Conservation (phyloP, 306 rosid genomes). For the Pterocarpus macrocarpus region DNA sequence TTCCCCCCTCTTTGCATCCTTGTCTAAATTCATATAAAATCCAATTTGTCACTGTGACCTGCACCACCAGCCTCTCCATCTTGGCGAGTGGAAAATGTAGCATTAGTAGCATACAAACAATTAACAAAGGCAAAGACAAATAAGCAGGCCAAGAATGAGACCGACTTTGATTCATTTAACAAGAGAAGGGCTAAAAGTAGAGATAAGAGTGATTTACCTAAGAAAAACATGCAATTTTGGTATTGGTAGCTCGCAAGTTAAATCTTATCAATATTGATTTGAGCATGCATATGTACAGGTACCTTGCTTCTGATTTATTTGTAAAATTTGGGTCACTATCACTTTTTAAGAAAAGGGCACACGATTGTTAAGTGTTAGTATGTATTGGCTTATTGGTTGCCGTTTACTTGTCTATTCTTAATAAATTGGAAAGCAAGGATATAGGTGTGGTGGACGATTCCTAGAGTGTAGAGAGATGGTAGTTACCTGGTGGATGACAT, state of each 20-base stretch:
- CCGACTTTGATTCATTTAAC: too few relatives aligned
- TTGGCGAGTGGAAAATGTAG: too few relatives aligned
- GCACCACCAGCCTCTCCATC: too few relatives aligned
- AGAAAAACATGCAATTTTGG: background rate
- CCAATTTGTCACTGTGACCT: too few relatives aligned
- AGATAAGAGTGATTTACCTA: constrained; percentile 58
- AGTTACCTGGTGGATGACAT: background rate
- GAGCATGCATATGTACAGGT: constrained; percentile 42
- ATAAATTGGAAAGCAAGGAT: background rate
- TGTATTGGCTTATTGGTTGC: background rate
- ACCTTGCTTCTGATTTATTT: background rate
- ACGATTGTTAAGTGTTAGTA: background rate
- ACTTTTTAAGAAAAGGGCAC: background rate
- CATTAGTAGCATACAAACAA: too few relatives aligned
- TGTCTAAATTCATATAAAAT: too few relatives aligned
- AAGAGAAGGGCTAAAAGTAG: constrained; percentile 53
- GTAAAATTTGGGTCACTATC: background rate
- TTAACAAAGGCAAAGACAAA: too few relatives aligned
- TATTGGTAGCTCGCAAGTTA: constrained; percentile 33
- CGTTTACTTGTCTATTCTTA: background rate
- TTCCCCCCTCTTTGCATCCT: too few relatives aligned
- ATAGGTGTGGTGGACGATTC: background rate
- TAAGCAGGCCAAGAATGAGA: too few relatives aligned
- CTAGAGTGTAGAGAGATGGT: background rate
- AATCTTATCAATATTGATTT: constrained; percentile 64